Evolutionary conservation across 495 filamentous ascomycete species (phyloP), one percentile per base, ranked within the genome.

Genomic region (Chaetomium tenue): DNA sequence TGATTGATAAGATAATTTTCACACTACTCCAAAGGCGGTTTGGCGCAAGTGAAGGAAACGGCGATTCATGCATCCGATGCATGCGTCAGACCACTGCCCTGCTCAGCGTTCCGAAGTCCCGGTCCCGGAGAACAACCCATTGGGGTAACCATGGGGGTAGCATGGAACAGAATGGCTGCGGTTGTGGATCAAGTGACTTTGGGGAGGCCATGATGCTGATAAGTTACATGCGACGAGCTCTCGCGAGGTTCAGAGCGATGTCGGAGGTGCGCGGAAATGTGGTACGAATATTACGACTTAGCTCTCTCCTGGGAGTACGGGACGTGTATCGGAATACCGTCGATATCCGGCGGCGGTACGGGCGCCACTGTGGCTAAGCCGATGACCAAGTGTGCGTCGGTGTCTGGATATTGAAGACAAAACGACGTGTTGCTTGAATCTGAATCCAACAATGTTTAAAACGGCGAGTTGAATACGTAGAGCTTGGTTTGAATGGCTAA

Each of bases 1-100:
- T 63, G 70, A 74, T 74, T 76, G 74, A 74, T 74, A 74, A 76
- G 72, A 76, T 74, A 70, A 74, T 52, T 15, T 22, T n/a, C 60
- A 42, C 62, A 54, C 69, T 64, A 65, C 30, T 37, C 62, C 53
- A 7, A 23, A 53, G 39, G 1, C 5, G 65, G 63, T n/a, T 39
- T 65, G 68, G 70, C 28, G 59, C 46, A 37, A 12, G 28, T 20
- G 33, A 37, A 8, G 5, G 26, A 39, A 23, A 39, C n/a, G n/a
- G 11, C 30, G n/a, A n/a, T n/a, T n/a, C 54, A 56, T 7, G n/a
- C 23, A 16, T 58, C 33, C 33, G 33, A 37, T 37, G 33, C 18
- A 33, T 40, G 39, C 39, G n/a, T 37, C 22, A 16, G 11, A 9
- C 33, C 33, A 44, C 25, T 20, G 5, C 54, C 3, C 13, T 20